Percentiles rank a stretch among this genome's conserved stretches.
These are phyloP conservation scores for Cladosporium austrohemisphaericum DNA, from an alignment of 2,329 filamentous ascomycete genomes.

Conservation along the genomic window DNA sequence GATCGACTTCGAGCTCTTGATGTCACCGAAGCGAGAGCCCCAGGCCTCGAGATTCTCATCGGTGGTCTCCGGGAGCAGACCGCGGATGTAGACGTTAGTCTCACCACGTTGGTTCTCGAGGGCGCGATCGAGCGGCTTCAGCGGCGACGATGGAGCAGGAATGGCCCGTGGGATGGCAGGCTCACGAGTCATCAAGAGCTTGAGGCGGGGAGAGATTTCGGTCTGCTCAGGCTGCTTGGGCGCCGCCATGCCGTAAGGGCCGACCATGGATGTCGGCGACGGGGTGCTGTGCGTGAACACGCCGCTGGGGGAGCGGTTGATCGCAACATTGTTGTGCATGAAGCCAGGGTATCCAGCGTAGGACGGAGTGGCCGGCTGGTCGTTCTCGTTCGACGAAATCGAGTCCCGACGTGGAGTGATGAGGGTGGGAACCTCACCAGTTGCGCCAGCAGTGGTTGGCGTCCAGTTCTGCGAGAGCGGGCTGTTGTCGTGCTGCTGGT, in stretches of 20 bases:
- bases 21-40: conserved; percentile 82
- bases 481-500: conserved; percentile 45
- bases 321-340: conserved; percentile 41
- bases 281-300: conserved; percentile 49
- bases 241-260: conserved; percentile 41
- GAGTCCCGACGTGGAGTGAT: conserved; percentile 52
- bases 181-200: conserved; percentile 57
- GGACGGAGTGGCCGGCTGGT: conserved; percentile 48
- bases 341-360: conserved; percentile 40
- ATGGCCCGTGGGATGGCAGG: conserved; percentile 83
- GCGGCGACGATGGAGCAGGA: conserved; percentile 79
- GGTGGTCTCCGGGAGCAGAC: conserved; percentile 89
- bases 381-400: conserved; percentile 51
- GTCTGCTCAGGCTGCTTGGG: conserved; percentile 36
- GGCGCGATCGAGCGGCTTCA: conserved; percentile 89
- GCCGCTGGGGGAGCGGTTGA: conserved; percentile 49
- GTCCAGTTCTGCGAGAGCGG: conserved; percentile 47
- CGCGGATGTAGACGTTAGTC: conserved; percentile 97
- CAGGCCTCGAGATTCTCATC: conserved; percentile 83
- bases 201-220: conserved; percentile 44
- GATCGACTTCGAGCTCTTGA: conserved; percentile 97
- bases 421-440: conserved; percentile 47
- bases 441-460: conserved; percentile 38
- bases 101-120: conserved; percentile 92
- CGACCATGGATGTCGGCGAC: conserved; percentile 47